Evolutionary conservation across 2,329 filamentous ascomycete genomes (phyloP), one percentile per base, ranked within the genome.

Genomic region (Paecilomyces fulvus): DNA sequence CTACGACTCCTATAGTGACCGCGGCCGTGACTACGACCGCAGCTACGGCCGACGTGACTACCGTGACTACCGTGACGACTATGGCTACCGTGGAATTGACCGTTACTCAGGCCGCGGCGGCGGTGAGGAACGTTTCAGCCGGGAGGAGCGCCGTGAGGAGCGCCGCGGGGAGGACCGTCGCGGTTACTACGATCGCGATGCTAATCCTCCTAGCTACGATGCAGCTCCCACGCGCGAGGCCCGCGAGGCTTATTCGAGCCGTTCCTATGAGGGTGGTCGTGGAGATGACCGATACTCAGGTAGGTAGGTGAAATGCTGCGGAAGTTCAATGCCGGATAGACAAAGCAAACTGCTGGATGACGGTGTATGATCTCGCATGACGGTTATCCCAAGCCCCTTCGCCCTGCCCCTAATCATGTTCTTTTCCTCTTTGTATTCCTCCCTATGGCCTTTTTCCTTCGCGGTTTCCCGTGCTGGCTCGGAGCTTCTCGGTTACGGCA

Each of bases 121-220:
- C 5, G 25, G 25, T 28, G 25, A 79, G 58, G 82, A 84, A 59
- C 77, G 79, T 52, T 83, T 84, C 72, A 80, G 81, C 62, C 67
- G 37, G 7, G 37, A 43, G 3, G 37, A 43, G 6, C 37, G 67
- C 53, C 68, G 71, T 57, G 69, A 71, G 56, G 69, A 73, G 57
- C 70, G 78, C 54, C 76, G 77, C 56, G 70, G 76, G 65, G 76
- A 78, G 57, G 79, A 80, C 60, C 75, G 79, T 59, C 72, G 76
- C 55, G 74, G 76, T 55, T 81, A 81, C 68, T 81, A 82, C 62
- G 78, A 80, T 61, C 78, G 79, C 64, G 79, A 81, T 64, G 77
- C 77, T 62, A 77, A 79, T 64, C 70, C 74, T 71, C 73, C 75
- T 61, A 72, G 72, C 64, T 77, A 77, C 59, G 73, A 73, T 37